Evolutionary conservation across 257 asterid species (phyloP), one percentile per base, ranked within the genome.

Genomic region (Henckelia pumila): DNA sequence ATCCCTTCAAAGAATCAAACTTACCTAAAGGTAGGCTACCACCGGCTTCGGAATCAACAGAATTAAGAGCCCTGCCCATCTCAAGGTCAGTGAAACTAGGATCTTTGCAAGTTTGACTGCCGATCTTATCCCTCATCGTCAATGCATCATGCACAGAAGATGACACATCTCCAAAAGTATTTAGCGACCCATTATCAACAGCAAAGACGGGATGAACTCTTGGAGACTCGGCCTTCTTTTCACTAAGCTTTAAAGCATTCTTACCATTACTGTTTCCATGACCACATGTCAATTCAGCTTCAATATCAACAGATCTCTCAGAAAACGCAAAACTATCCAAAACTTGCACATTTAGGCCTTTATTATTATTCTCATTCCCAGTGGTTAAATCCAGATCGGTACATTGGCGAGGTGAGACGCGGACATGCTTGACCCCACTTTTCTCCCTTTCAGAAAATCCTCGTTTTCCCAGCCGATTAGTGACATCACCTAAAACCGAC

Each of bases 381-480:
- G 77, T 82, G 72, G 79, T 63, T 8, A 89, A 78, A 73, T 72
- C 76, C 50, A 80, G 80, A 75, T 75, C 86, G n/a, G n/a, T n/a
- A n/a, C n/a, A n/a, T n/a, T n/a, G n/a, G n/a, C n/a, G n/a, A n/a
- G n/a, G n/a, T n/a, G n/a, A n/a, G n/a, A 71, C 64, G 63, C 89
- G 52, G 21, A 52, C 62, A 40, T 84, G 79, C 71, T 89, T 89
- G 16, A 28, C 65, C 55, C 65, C 75, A 10, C 29, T 29, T 35
- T 75, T 81, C 60, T 72, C 88, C 8, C 40, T 72, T 70, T 26
- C 84, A 20, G 81, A 73, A 73, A 71, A 52, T 14, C 77, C 73
- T 71, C 94, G 82, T 70, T 82, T 84, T 5, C 81, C 84, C 10
- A 74, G 26, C 71, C 82, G 87, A 71, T 90, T 88, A 8, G 95